Evolutionary conservation across 2,329 filamentous ascomycete genomes (phyloP).

Genomic region (Fusarium camptoceras): DNA sequence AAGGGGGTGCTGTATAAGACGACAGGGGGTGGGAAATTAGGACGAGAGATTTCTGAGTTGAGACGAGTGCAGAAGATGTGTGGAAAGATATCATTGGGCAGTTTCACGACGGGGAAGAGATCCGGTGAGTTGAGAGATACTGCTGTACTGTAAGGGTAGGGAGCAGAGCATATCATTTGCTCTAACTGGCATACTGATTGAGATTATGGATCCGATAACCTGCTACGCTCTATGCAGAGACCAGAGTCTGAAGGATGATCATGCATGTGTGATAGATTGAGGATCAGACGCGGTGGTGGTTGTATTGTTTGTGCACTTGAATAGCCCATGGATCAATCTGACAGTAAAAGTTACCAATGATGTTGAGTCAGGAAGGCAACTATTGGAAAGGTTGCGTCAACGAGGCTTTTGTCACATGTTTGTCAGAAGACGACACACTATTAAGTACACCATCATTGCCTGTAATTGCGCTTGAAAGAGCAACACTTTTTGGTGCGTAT

Average conservation of each 20-base stretch:
- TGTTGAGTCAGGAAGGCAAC: background rate
- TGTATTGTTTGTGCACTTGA: background rate
- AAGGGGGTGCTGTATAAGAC: conserved; percentile 4
- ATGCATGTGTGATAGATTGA: conserved; percentile 17
- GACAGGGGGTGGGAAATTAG: conserved; percentile 30
- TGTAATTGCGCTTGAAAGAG: background rate
- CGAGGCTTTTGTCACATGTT: conserved; percentile 15
- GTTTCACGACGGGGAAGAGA: conserved; percentile 5
- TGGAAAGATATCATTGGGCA: conserved; percentile 18
- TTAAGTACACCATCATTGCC: background rate
- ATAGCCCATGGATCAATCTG: background rate
- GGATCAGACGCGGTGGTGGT: background rate
- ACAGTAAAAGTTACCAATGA: background rate
- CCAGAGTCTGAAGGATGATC: background rate
- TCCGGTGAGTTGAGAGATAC: conserved; percentile 8
- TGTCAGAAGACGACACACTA: background rate
- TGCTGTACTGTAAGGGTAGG: background rate
- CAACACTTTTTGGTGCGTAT: background rate
- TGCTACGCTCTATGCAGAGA: background rate
- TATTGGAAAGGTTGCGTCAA: background rate
- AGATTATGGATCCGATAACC: conserved; percentile 18
- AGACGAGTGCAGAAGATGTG: conserved; percentile 29
- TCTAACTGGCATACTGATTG: background rate
- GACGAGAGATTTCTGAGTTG: conserved; percentile 23
- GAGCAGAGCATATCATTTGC: background rate